Evolutionary conservation across 768 basidiomycete species (phyloP).

Genomic region (Boletus speciosus): DNA sequence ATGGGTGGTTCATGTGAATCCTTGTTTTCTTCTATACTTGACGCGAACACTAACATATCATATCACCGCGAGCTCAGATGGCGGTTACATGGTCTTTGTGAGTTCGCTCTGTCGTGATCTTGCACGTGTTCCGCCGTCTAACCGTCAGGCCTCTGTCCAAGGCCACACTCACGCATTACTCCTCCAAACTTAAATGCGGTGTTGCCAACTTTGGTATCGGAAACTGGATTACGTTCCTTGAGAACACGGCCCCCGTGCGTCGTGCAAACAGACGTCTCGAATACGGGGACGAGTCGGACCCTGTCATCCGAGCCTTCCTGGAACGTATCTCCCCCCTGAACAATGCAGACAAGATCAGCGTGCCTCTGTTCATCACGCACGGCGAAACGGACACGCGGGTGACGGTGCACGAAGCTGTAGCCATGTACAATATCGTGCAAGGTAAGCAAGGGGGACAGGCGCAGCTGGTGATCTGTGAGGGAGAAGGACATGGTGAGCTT

Average conservation of each 20-base stretch:
- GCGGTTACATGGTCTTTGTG: conserved; percentile 41
- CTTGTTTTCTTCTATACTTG: background rate
- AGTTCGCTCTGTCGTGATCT: conserved; percentile 4
- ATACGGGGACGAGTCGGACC: conserved; percentile 41
- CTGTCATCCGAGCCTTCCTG: conserved; percentile 36
- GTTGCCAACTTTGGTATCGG: conserved; percentile 40
- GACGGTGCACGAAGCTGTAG: conserved; percentile 37
- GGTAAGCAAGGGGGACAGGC: conserved; percentile 23
- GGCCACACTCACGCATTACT: conserved; percentile 41
- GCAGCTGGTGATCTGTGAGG: conserved; percentile 39
- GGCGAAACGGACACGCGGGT: conserved; percentile 41
- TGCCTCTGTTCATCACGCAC: conserved; percentile 40
- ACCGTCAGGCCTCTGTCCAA: conserved; percentile 9
- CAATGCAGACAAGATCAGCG: conserved; percentile 34
- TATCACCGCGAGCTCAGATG: conserved; percentile 22
- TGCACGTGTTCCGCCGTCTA: background rate
- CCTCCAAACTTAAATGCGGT: conserved; percentile 38
- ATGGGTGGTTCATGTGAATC: conserved; percentile 40
- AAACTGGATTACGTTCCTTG: conserved; percentile 41
- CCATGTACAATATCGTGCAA: conserved; percentile 35
- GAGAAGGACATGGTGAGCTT: conserved; percentile 41
- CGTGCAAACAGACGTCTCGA: conserved; percentile 36
- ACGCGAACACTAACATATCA: background rate
- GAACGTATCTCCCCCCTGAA: conserved; percentile 40
- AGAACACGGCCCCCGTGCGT: conserved; percentile 38